Evolutionary conservation across 2,329 filamentous ascomycete species (phyloP).

Genomic region (Westerdykella aurantiaca): DNA sequence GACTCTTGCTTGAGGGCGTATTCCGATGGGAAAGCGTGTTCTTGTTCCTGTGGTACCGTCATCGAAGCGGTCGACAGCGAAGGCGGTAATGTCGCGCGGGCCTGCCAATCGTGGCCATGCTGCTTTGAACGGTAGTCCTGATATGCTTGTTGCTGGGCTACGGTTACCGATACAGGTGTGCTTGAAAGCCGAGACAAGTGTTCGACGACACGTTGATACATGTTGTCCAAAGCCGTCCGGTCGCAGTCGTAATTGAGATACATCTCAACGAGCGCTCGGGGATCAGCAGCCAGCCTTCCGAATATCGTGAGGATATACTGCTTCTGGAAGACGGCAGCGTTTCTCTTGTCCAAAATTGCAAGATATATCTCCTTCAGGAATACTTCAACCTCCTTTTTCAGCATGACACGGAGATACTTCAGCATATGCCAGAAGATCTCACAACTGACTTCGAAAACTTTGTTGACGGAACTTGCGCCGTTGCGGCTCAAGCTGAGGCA

Average conservation of each 20-base stretch:
- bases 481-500: slow-evolving; percentile 93
- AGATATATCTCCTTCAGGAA: slow-evolving; percentile 97
- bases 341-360: slow-evolving; percentile 80
- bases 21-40: slow-evolving; percentile 74
- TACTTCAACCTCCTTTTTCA: slow-evolving; percentile 98
- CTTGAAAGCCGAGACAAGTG: slow-evolving; percentile 85
- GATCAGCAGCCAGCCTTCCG: slow-evolving; percentile 76
- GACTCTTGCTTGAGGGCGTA: slow-evolving; percentile 88
- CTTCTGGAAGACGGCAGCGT: slow-evolving; percentile 84
- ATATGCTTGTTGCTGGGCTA: slow-evolving; percentile 76
- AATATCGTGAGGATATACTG: slow-evolving; percentile 84
- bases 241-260: slow-evolving; percentile 99
- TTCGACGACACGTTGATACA: slow-evolving; percentile 91
- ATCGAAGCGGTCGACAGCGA: slow-evolving; percentile 78
- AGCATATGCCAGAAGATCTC: slow-evolving; percentile 99
- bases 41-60: slow-evolving; percentile 48
- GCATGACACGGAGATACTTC: slow-evolving; percentile 83
- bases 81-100: slow-evolving; percentile 77
- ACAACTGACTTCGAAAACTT: slow-evolving; percentile 90
- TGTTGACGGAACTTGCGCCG: slow-evolving; percentile 84
- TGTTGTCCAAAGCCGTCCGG: slow-evolving; percentile 84
- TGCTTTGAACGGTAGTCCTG: slow-evolving; percentile 67
- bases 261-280: slow-evolving; percentile 82
- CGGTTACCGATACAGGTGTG: slow-evolving; percentile 66
- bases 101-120: slow-evolving; percentile 71